A percentile compares a stretch with the other conserved stretches of the same genome.
Conservation (phyloP, 495 filamentous ascomycete genomes). For the Echria macrotheca region DNA sequence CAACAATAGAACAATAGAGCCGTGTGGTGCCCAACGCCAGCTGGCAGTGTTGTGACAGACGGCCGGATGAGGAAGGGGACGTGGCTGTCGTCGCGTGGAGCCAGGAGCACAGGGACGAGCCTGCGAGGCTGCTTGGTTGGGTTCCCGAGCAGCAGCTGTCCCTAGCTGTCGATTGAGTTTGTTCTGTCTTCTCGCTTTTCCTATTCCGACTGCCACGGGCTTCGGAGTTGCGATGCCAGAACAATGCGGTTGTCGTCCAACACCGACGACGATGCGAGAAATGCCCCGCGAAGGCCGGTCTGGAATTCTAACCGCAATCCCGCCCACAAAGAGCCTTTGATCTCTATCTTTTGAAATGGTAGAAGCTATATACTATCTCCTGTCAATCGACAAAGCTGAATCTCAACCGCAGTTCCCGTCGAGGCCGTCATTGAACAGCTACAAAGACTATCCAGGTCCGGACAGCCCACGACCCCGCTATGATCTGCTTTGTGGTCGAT, state of each 20-base stretch:
- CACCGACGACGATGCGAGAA: not conserved
- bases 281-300: not conserved
- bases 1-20: not conserved
- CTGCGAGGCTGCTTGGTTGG: not conserved
- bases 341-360: not conserved
- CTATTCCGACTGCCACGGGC: not conserved
- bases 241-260: not conserved
- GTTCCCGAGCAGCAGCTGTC: no score
- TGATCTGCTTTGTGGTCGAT: no score
- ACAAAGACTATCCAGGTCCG: no score
- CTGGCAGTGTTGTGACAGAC: conserved; percentile 12
- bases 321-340: not conserved
- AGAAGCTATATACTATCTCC: not conserved
- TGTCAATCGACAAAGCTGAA: not conserved
- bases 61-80: not conserved
- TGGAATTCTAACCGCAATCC: not conserved
- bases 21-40: conserved; percentile 23
- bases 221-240: not conserved
- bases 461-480: no score
- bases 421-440: no score
- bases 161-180: no score
- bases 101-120: not conserved
- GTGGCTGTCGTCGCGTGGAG: conserved; percentile 7
- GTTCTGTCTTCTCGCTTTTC: no score
- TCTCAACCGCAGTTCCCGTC: no score